Percentiles rank a stretch among this genome's conserved stretches.
Evolutionary conservation across 2,329 filamentous ascomycete genomes (phyloP).

Genomic region (Diplodia mutila): DNA sequence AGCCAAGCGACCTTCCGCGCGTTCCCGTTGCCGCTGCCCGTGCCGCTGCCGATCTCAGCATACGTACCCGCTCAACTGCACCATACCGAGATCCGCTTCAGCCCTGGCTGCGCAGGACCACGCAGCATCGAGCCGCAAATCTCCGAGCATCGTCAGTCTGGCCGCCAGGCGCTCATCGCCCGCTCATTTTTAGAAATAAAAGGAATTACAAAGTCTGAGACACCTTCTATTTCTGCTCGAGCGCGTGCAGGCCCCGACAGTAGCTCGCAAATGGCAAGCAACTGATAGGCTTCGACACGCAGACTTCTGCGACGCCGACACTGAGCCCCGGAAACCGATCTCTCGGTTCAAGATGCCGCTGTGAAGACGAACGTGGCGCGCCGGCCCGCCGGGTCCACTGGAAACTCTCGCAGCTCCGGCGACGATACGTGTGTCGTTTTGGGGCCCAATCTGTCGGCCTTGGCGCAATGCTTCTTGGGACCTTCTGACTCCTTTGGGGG

Average conservation of each 20-base stretch:
- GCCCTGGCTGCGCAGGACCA: background rate
- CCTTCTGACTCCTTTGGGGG: background rate
- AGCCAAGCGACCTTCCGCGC: slow-evolving; percentile 2
- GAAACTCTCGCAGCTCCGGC: slow-evolving; percentile 3
- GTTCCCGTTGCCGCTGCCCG: background rate
- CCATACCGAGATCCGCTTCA: background rate
- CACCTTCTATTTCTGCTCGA: background rate
- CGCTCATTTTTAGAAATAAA: slow-evolving; percentile 1
- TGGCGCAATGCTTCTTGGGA: slow-evolving; percentile 2
- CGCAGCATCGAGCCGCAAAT: slow-evolving; percentile 5
- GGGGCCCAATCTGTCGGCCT: background rate
- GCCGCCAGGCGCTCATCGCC: slow-evolving; percentile 4
- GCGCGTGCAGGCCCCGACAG: background rate
- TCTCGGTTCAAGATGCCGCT: background rate
- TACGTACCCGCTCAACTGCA: background rate
- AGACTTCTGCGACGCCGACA: background rate
- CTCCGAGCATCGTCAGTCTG: background rate
- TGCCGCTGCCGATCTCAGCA: background rate
- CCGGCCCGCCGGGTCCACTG: background rate
- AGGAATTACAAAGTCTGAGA: background rate
- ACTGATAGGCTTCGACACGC: background rate
- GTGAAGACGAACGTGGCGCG: background rate
- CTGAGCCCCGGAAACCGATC: background rate
- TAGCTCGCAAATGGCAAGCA: background rate
- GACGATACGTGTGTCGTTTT: slow-evolving; percentile 9